Evolutionary conservation across 495 filamentous ascomycete species (phyloP), one percentile per base, ranked within the genome.

Genomic region (Penicillium longicatenatum): DNA sequence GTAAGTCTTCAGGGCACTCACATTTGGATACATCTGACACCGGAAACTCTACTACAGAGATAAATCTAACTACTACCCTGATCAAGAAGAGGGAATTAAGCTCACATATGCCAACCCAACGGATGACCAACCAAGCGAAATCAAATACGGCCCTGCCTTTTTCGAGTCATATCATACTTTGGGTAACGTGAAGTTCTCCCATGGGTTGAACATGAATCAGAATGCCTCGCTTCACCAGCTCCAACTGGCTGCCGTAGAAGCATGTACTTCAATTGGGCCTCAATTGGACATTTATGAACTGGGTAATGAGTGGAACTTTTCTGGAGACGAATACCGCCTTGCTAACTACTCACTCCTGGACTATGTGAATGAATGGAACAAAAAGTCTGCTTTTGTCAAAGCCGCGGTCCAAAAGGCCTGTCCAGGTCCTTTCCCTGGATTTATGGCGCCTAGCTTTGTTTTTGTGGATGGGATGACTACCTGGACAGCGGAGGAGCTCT

Each of bases 131-230:
- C 60, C 57, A 9, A 49, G 17, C 35, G 45, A 58, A 30, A 54
- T 60, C 30, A 55, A 57, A 16, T 65, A 65, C 33, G 64, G 64
- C 2, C 64, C 64, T 1, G 31, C 53, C 2, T 66, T 55, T 24
- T 63, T 66, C 14, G 64, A 66, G 7, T 66, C 64, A 1, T 66
- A 66, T 30, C 43, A 63, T 16, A 57, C 63, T 1, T 41, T 57
- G 17, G 56, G 50, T 2, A 24, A 57, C 9, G 50, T 61, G 29
- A 37, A 58, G 20, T 66, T 56, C 33, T 10, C 55, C 2, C 64
- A 66, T 35, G 64, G 64, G 0, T 43, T 66, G 14, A 66, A 66
- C 29, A 48, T 60, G 50, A 56, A 51, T 19, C 56, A 66, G 10
- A 66, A 66, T 29, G 26, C 14, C 1, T 62, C 62, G 0, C 47